Evolutionary conservation across 306 rosid genomes (phyloP).

Genomic region (Inga laurina): DNA sequence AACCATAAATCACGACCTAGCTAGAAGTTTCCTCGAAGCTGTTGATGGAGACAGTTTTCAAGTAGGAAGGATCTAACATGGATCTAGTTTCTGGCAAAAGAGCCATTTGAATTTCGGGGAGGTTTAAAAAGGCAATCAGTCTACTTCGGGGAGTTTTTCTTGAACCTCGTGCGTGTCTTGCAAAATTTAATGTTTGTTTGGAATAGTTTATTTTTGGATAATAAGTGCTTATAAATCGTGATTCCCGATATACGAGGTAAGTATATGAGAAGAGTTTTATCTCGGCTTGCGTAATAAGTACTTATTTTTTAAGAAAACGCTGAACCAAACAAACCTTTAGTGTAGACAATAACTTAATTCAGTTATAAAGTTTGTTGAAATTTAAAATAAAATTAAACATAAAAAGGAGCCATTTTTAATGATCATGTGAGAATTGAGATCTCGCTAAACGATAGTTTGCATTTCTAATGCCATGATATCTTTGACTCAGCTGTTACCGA

Average conservation of each 20-base stretch:
- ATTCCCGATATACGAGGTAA: no score
- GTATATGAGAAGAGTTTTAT: no score
- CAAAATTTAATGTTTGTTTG: neutral
- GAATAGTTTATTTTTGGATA: no score
- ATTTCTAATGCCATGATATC: no score
- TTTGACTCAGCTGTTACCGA: neutral
- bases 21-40: neutral
- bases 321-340: no score
- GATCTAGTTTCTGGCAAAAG: constrained; percentile 4
- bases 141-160: no score
- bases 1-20: constrained; percentile 13
- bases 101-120: constrained; percentile 5
- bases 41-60: constrained; percentile 10
- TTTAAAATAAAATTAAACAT: neutral
- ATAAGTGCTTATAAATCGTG: no score
- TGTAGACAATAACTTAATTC: neutral
- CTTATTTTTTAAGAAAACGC: no score
- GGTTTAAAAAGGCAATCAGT: no score
- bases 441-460: neutral
- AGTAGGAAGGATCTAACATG: constrained; percentile 20
- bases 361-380: neutral
- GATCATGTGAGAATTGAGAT: neutral
- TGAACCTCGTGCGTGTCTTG: no score
- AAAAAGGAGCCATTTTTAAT: neutral
- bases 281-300: no score